Base-by-base conservation (phyloP, 2,329 filamentous ascomycete species). In the Apiospora sp. region DNA sequence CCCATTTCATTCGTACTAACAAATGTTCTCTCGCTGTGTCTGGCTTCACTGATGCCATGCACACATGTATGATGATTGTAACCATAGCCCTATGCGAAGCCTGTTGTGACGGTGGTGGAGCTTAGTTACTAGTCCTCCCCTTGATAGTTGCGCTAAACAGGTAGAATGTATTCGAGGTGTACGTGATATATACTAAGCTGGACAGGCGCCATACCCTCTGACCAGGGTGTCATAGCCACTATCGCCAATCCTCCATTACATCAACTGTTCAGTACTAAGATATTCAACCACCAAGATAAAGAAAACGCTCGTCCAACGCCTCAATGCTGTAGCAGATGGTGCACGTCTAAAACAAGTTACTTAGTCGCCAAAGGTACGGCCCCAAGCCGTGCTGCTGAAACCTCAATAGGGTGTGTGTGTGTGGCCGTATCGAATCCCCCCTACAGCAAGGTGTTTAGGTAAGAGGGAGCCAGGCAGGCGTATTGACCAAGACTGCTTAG, bases 281-380 rank as follows among this genome's bases (percentile, higher is more conserved):
- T 64, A 64, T 41, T 64, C 54, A 64, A n/a, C 58, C 34, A 10
- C 58, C 58, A 37, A 64, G 5, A 13, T 61, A 64, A 41, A 34
- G 37, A 41, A 64, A 64, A 41, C 58, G 58, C 22, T 64, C 34
- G 34, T 24, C 58, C 58, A 64, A 64, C 34, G 58, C 58, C 58
- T 64, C 58, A 41, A 64, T 22, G 58, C 58, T 41, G 58, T 41
- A 64, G 58, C 30, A 64, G 34, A 41, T 41, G n/a, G 58, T 41
- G 58, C 22, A 64, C 14, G 58, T 64, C 7, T 41, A 34, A 34
- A 19, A 34, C 1, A 10, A 10, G 34, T 22, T n/a, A 64, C 6
- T 13, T 5, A n/a, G 58, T n/a, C 22, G n/a, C 19, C 58, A 41
- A 64, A 41, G 22, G 1, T 49, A 49, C 13, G 8, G 13, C 58